Conservation (phyloP, 306 rosid genomes). For the Alnus glutinosa region DNA sequence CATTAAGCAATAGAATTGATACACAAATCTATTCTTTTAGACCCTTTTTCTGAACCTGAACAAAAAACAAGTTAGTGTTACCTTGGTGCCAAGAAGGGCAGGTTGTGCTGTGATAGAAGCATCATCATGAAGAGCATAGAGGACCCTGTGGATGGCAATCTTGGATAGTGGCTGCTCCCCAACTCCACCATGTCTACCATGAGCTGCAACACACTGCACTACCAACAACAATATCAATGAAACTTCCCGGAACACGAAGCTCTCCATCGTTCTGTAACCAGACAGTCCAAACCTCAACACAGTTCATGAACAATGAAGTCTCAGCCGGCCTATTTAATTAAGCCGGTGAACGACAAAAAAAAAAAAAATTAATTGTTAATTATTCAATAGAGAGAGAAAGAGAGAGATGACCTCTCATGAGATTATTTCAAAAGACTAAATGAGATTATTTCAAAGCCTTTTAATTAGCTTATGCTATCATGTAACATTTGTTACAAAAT, state of each 20-base stretch:
- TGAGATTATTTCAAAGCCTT: no score
- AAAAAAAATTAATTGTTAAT: no score
- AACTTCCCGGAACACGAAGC: neutral
- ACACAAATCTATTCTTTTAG: neutral
- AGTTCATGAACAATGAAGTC: neutral
- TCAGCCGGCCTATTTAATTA: neutral
- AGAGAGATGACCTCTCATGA: no score
- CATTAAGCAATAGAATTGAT: neutral
- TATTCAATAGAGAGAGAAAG: no score
- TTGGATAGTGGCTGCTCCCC: constrained; percentile 9
- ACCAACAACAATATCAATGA: neutral
- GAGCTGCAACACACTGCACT: neutral
- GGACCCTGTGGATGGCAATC: constrained; percentile 8
- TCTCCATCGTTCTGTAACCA: neutral
- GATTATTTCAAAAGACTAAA: no score
- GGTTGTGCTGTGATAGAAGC: constrained; percentile 6
- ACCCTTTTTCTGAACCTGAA: neutral
- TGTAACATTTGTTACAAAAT: no score
- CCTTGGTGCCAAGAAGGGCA: constrained; percentile 3
- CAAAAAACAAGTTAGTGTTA: neutral
- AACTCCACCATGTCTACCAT: neutral
- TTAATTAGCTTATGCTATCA: no score
- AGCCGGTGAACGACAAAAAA: neutral
- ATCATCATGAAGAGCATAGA: neutral
- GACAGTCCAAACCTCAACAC: neutral